Evolutionary conservation across 345 rosid genomes (phyloP), one percentile per base, ranked within the genome.

Genomic region (Kandelia obovata): DNA sequence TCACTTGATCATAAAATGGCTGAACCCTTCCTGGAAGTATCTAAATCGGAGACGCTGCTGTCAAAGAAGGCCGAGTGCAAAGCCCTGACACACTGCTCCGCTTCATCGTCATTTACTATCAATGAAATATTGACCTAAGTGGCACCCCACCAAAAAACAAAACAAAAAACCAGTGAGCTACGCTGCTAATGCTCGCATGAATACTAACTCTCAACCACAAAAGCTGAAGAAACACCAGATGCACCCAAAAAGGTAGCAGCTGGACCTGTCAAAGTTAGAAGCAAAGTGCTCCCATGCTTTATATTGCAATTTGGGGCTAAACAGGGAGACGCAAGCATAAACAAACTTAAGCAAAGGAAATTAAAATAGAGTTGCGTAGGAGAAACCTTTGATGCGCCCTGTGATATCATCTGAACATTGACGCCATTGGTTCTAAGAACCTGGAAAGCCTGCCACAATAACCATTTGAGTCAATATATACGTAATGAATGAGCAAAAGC

Each of bases 371-470:
- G 30, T 61, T 27, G 7, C 58, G 37, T 35, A 39, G 56, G 35
- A 49, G 1, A 64, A 66, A 95, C 99, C 98, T 96, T 96, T n/a
- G 99, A 96, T 68, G 99, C 98, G 52, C 99, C 98, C 84, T 96
- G 97, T 68, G 98, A 96, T 80, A 92, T 96, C 99, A 96, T 92
- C 81, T 96, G 99, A 73, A 96, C 99, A 76, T 92, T 96, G 58
- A 92, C 90, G 62, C 97, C 94, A 59, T 84, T 87, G 72, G 83
- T 82, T 76, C 89, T 82, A 60, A 96, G 97, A 78, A 90, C 99
- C 56, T 62, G 79, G 77, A 96, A 96, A 55, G 73, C 99, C 98
- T 95, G 89, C 64, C 62, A 74, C 34, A 39, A 26, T 26, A 47
- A 28, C 28, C 1, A 51, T 17, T 34, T 34, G 37, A 7, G 1